Evolutionary conservation across 2,329 filamentous ascomycete species (phyloP).

Genomic region (Didymella exigua): DNA sequence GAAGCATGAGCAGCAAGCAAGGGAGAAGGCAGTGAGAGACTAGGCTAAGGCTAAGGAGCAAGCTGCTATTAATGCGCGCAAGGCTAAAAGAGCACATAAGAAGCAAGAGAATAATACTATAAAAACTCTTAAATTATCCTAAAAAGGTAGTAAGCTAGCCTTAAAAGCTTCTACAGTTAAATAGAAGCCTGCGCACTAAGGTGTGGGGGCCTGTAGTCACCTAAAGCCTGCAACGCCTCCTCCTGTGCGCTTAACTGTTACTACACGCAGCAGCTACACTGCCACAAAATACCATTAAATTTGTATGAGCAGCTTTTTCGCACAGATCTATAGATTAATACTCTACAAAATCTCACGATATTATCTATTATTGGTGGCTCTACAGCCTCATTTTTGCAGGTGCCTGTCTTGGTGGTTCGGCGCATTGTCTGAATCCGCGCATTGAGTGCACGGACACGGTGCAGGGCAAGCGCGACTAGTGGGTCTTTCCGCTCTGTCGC

Average conservation of each 20-base stretch:
- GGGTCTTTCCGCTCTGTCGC: slow-evolving; percentile 12
- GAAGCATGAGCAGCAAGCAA: not conserved
- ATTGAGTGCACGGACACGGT: not conserved
- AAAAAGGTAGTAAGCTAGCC: too few relatives aligned
- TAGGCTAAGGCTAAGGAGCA: not conserved
- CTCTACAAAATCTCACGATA: not conserved
- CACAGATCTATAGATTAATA: not conserved
- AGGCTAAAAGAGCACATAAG: not conserved
- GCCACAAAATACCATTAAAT: not conserved
- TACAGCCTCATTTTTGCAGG: not conserved
- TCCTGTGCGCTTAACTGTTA: not conserved
- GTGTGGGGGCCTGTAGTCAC: not conserved
- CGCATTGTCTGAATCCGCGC: too few relatives aligned
- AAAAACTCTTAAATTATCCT: too few relatives aligned
- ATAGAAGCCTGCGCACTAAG: too few relatives aligned
- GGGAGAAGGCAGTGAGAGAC: not conserved
- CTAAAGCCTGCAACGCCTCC: not conserved
- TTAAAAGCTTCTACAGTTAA: too few relatives aligned
- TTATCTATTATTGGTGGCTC: not conserved
- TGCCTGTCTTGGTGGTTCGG: too few relatives aligned
- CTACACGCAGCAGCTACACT: not conserved
- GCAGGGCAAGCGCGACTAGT: not conserved
- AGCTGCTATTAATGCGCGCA: not conserved
- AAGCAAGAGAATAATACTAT: not conserved
- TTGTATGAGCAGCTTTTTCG: not conserved